These are phyloP conservation scores for Pluteus cervinus DNA, from an alignment of 768 basidiomycete species.

Conservation along the genomic window DNA sequence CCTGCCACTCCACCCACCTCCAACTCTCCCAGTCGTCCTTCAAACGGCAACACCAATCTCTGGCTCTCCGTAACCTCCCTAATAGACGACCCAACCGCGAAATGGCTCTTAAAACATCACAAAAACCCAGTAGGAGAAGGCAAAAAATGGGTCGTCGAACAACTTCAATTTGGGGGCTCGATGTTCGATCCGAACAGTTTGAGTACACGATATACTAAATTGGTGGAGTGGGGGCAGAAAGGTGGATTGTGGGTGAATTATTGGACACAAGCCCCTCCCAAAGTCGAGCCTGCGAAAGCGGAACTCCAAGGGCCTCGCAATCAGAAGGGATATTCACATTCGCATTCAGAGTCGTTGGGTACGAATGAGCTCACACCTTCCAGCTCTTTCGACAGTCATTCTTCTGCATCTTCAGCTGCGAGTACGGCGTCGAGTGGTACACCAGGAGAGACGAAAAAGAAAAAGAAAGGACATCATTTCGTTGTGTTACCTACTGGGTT, in stretches of 20 bases:
- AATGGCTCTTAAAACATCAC: slow-evolving; percentile 48
- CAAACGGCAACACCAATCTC: slow-evolving; percentile 10
- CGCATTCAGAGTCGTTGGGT: too few relatives aligned
- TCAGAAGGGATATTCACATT: too few relatives aligned
- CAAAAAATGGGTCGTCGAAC: slow-evolving; percentile 47
- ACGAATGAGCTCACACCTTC: too few relatives aligned
- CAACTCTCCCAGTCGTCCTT: neutral
- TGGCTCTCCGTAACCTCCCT: slow-evolving; percentile 30
- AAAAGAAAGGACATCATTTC: slow-evolving; percentile 36
- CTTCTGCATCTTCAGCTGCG: too few relatives aligned
- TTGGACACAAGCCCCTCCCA: slow-evolving; percentile 45
- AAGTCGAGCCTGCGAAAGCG: too few relatives aligned
- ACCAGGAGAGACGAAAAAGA: slow-evolving; percentile 16
- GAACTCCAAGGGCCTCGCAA: too few relatives aligned
- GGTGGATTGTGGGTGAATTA: slow-evolving; percentile 55
- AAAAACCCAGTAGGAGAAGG: slow-evolving; percentile 43
- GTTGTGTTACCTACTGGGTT: slow-evolving; percentile 45
- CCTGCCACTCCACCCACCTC: neutral
- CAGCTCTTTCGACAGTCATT: too few relatives aligned
- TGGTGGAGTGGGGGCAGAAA: slow-evolving; percentile 42
- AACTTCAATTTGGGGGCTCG: slow-evolving; percentile 50
- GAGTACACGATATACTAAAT: slow-evolving; percentile 38
- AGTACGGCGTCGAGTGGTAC: too few relatives aligned
- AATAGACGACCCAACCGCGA: slow-evolving; percentile 36
- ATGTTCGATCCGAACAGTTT: slow-evolving; percentile 53